Evolutionary conservation across 2,329 filamentous ascomycete genomes (phyloP).

Genomic region (Neopestalotiopsis sp.): DNA sequence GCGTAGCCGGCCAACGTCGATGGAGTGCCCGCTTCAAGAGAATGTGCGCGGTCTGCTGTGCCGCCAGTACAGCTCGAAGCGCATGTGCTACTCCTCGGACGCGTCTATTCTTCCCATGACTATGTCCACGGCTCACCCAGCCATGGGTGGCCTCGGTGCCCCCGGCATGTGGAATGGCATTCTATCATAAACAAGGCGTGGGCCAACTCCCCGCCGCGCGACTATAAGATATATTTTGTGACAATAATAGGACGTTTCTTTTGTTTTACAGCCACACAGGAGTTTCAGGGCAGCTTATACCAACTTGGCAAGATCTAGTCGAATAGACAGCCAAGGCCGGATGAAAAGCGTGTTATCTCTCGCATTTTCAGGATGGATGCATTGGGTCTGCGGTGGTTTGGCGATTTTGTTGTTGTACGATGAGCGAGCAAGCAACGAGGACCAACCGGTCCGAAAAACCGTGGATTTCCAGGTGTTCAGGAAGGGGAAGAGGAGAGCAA

Average conservation of each 20-base stretch:
- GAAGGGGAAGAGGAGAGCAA: constrained; percentile 7
- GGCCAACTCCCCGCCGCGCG: constrained; percentile 20
- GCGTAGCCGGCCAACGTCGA: constrained; percentile 63
- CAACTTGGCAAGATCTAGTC: constrained; percentile 36
- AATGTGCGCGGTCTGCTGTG: constrained; percentile 68
- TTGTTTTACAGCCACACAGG: constrained; percentile 32
- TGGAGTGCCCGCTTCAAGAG: constrained; percentile 66
- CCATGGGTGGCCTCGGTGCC: constrained; percentile 55
- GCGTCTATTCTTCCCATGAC: constrained; percentile 49
- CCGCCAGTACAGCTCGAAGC: constrained; percentile 57
- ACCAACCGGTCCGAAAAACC: constrained; percentile 10
- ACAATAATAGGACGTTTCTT: constrained; percentile 37
- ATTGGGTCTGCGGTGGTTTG: constrained; percentile 34
- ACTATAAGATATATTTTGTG: constrained; percentile 29
- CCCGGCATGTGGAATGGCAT: constrained; percentile 73
- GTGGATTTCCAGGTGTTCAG: constrained; percentile 34
- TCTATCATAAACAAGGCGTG: constrained; percentile 50
- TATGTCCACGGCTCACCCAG: constrained; percentile 52
- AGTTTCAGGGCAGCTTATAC: constrained; percentile 34
- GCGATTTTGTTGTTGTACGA: constrained; percentile 38
- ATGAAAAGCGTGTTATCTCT: constrained; percentile 46
- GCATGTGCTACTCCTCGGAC: constrained; percentile 70
- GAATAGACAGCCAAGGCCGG: constrained; percentile 37
- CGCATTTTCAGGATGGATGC: constrained; percentile 46
- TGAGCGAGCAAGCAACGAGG: constrained; percentile 25